Evolutionary conservation across 306 rosid species (phyloP), one percentile per base, ranked within the genome.

Genomic region (Prunus dulcis): DNA sequence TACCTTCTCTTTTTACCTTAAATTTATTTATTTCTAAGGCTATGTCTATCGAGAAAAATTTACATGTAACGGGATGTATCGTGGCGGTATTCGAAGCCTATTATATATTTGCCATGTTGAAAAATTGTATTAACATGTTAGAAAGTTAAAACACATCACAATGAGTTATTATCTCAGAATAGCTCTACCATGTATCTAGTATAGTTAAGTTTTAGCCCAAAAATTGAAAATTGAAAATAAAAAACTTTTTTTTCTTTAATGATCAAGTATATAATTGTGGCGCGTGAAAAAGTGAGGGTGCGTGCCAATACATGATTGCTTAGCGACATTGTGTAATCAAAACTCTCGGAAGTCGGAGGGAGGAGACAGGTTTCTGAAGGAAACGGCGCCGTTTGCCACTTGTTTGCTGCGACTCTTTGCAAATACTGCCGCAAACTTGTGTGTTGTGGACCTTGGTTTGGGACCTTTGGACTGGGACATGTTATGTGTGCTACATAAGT

Each of bases 121-220:
- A 38, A 34, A 34, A 34, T 34, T 5, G 2, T 0, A 6, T 38
- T 38, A 4, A 6, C 5, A 38, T 38, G 0, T 38, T 2, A 0
- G 0, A 38, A 7, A 6, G 0, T 38, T 6, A 38, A 38, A 38
- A 38, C 2, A 38, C 43, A 38, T 6, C 6, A 38, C 0, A 38
- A 38, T 6, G 0, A 6, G 1, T 38, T 6, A 38, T 38, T 38
- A 0, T 2, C 9, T 7, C 9, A 1, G 0, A 0, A 34, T 1
- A 38, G 2, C 2, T 2, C 10, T 38, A 38, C 9, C 2, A 7
- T 38, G 43, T 38, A 38, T 38, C 0, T 11, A 2, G 15, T 13
- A 12, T 12, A 3, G 17, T 17, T 47, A 47, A 47, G 15, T 47
- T 47, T 47, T 47, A 7, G 12, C 15, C 5, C 7, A 18, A 18